Evolutionary conservation across 78 protist genomes (phyloP), one percentile per base, ranked within the genome.

Genomic region (Neovahlkampfia damariscottae): DNA sequence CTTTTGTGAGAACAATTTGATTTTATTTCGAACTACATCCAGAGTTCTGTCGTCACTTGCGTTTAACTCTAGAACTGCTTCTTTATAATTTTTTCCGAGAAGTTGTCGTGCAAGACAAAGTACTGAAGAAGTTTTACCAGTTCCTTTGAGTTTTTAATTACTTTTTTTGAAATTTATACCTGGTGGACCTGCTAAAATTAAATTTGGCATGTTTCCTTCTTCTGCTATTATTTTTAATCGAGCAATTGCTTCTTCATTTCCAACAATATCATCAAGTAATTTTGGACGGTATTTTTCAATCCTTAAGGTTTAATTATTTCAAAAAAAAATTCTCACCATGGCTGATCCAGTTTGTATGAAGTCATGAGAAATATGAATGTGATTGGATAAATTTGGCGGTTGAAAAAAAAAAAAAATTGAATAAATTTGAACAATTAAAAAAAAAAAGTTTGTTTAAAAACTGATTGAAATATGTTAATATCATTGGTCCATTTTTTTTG

Each of bases 1-100:
- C 77, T 88, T 84, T 84, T 96, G 96, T 0, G 99, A 97, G 68
- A 98, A 98, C 67, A 82, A 86, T 81, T 97, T 97, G 81, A 98
- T 97, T 66, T 90, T 90, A 68, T 90, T 89, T 10, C 99, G 84
- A 8, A 98, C 99, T 0, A 95, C 98, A 29, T 95, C 98, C 35
- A 97, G 93, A 7, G 99, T 99, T 0, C 98, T 83, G n/a, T 95
- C 96, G 38, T 95, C 96, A 1, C 96, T 90, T 0, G 98, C 96
- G 59, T 95, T 95, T 36, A 93, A 80, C 71, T 94, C 98, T 0
- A 93, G 72, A 34, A 94, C 98, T 0, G 88, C 97, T 0, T 89
- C 91, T 10, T 78, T 78, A 70, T 30, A 62, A 28, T 7, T 0
- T 8, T 83, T 82, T 0, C 96, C 98, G 2, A 95, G 84, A 29